Conservation (phyloP, 202 grass and related monocot genomes). For the Zizania palustris region DNA sequence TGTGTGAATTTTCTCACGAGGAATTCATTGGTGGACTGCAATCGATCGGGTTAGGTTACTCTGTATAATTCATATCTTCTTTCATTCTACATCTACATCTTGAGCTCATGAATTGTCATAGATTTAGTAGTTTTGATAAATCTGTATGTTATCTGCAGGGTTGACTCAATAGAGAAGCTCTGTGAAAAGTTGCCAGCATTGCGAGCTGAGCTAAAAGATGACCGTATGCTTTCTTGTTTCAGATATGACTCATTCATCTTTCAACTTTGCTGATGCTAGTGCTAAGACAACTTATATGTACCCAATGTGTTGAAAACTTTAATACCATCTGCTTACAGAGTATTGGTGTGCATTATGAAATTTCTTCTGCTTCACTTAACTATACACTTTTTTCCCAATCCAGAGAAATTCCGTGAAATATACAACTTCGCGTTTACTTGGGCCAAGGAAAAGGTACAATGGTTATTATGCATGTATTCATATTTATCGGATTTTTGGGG, state of each 20-base stretch:
- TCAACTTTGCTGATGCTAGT: not conserved
- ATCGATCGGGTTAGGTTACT: conserved; percentile 70
- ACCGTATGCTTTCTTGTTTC: conserved; percentile 55
- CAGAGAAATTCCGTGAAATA: conserved; percentile 99
- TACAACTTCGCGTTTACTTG: conserved; percentile 96
- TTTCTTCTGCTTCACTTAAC: conserved; percentile 15
- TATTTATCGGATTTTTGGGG: too few species aligned
- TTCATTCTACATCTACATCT: too few species aligned
- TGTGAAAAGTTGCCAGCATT: conserved; percentile 82
- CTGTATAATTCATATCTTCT: too few species aligned
- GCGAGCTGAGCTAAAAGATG: conserved; percentile 88
- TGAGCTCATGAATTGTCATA: conserved; percentile 10
- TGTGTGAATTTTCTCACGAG: conserved; percentile 95
- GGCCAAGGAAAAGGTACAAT: conserved; percentile 80
- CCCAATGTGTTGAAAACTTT: not conserved
- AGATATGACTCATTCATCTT: not conserved
- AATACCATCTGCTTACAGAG: too few species aligned
- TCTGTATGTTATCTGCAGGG: conserved; percentile 52
- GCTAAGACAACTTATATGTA: not conserved
- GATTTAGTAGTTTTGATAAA: conserved; percentile 31
- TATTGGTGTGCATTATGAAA: too few species aligned
- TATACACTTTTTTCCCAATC: conserved; percentile 37
- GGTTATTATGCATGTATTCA: too few species aligned
- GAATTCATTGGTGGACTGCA: conserved; percentile 86
- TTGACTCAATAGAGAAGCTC: conserved; percentile 89